Conservation (phyloP, 2,329 filamentous ascomycete genomes). For the Aspergillus aculeatinus region DNA sequence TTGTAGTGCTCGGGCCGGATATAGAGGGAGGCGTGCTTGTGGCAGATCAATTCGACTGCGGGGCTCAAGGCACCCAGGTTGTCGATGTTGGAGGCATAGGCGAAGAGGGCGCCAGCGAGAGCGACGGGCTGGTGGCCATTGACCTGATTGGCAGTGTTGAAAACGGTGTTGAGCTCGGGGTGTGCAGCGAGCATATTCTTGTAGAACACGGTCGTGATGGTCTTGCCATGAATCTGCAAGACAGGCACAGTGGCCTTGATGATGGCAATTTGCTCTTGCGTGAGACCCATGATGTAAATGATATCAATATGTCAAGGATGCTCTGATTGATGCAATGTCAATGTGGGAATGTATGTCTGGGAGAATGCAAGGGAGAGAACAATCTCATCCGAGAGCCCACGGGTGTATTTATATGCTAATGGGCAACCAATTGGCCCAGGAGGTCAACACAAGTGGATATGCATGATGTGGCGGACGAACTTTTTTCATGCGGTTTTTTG, state of each 20-base stretch:
- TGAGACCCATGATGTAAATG: conserved; percentile 46
- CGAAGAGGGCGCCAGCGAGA: conserved; percentile 66
- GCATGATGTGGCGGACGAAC: conserved; percentile 6
- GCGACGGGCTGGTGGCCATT: conserved; percentile 69
- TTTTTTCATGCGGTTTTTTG: conserved; percentile 1
- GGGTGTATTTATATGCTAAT: conserved; percentile 3
- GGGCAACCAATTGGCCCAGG: not conserved
- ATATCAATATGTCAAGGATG: not conserved
- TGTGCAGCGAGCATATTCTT: conserved; percentile 64
- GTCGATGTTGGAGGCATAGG: conserved; percentile 71
- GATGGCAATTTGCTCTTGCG: conserved; percentile 60
- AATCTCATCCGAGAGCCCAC: not conserved
- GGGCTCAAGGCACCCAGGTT: conserved; percentile 61
- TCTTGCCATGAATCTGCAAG: conserved; percentile 64
- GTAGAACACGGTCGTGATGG: conserved; percentile 73
- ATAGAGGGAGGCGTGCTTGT: conserved; percentile 71
- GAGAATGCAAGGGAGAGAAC: not conserved
- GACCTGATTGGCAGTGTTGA: conserved; percentile 69
- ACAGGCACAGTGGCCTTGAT: conserved; percentile 71
- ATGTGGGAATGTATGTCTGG: not conserved
- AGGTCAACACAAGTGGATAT: not conserved
- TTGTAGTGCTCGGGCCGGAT: conserved; percentile 68
- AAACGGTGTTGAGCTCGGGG: conserved; percentile 66
- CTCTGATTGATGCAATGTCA: not conserved
- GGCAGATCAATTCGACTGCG: conserved; percentile 66